These are phyloP conservation scores for Acer yangbiense DNA, from an alignment of 345 rosid genomes.

Conservation along the genomic window DNA sequence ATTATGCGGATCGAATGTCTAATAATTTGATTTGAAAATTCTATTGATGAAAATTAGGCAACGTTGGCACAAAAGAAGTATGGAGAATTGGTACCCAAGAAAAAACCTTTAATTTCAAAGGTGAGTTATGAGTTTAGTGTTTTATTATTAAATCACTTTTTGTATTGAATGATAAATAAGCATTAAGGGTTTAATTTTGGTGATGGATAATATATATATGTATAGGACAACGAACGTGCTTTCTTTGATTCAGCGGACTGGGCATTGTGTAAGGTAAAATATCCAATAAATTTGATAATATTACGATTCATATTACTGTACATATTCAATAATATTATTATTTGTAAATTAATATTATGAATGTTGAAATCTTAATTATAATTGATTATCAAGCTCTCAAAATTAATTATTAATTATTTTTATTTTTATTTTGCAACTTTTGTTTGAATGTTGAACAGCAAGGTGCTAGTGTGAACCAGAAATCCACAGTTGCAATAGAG, in stretches of 20 bases:
- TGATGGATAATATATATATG: not conserved
- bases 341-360: not conserved
- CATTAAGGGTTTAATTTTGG: not conserved
- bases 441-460: constrained; percentile 48
- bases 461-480: constrained; percentile 55
- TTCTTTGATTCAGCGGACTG: constrained; percentile 97
- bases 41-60: constrained; percentile 24
- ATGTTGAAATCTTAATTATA: not conserved
- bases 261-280: constrained; percentile 72
- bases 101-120: constrained; percentile 80
- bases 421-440: not conserved
- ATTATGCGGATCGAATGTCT: too few species aligned
- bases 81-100: constrained; percentile 77
- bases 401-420: not conserved
- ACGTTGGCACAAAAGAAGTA: constrained; percentile 43
- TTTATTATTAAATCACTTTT: not conserved
- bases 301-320: too few species aligned
- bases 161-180: not conserved
- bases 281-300: too few species aligned
- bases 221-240: constrained; percentile 74
- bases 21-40: too few species aligned
- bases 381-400: too few species aligned
- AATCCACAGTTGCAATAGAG: constrained; percentile 56
- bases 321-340: too few species aligned
- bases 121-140: constrained; percentile 21